Base-by-base conservation (phyloP, 1,284 basidiomycete species). In the Ustilago curta region DNA sequence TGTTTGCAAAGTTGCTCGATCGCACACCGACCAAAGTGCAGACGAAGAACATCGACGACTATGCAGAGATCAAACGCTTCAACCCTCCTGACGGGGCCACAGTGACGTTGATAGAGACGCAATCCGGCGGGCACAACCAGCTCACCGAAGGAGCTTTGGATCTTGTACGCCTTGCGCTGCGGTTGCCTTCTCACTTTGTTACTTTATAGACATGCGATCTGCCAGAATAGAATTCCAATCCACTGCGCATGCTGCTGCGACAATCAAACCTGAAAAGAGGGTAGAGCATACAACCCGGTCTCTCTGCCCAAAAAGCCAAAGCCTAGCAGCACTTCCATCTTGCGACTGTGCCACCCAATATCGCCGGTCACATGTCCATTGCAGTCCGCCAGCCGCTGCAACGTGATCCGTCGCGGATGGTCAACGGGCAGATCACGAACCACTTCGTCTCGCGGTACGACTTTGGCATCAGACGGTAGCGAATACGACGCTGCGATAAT, bases 241-340 rank as follows among this genome's bases (percentile, higher is more conserved):
- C 29, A 9, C 25, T 27, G 19, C 18, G 4, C 23, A 4, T 50
- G 49, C 19, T 19, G 14, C 18, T n/a, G 12, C 8, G 5, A 27
- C 11, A 47, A 8, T 67, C 51, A 81, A n/a, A 75, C 65, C 31
- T 81, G 79, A 62, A 79, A 84, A 1, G 77, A 77, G 8, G 74
- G 67, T 52, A 78, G 61, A 4, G 83, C 95, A 77, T 96, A 97
- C 69, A 96, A 86, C 6, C 95, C 95, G 76, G 93, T 93, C 85
- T 97, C 95, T 16, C 93, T 89, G 4, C 94, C 95, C 39, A 96
- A 87, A 89, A 97, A 91, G 14, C 95, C 95, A 80, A 92, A 88
- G 4, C 95, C 95, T 77, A 92, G 90, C 63, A 97, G 85, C 58
- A 97, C 93, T 89, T 98, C 95, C 94, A 97, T 95, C 87, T 99